phyloP scores from a whole-genome alignment of 352 stramenopile species.

The Lagenidium giganteum region DNA sequence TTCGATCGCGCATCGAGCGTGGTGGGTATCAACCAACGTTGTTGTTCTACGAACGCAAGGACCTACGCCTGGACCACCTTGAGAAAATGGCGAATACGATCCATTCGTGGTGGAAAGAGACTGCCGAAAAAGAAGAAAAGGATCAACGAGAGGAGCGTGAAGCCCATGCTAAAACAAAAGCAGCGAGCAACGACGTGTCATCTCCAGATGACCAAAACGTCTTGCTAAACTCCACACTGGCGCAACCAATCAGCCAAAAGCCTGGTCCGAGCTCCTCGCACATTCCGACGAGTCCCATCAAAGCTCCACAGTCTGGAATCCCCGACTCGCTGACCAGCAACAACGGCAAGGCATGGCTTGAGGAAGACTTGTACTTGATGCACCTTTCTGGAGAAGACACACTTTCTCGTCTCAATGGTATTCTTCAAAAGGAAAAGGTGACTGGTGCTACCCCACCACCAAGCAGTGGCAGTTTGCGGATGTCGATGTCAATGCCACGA shows the following conservation, averaged over 20 bases:
- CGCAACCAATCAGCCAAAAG: background rate
- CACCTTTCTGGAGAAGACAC: slow-evolving; percentile 62
- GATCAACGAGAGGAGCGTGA: slow-evolving; percentile 12
- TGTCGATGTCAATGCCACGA: slow-evolving; percentile 60
- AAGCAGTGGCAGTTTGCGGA: slow-evolving; percentile 19
- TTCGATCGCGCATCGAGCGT: slow-evolving; percentile 64
- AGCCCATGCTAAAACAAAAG: slow-evolving; percentile 2
- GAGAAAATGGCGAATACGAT: slow-evolving; percentile 64
- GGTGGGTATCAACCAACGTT: slow-evolving; percentile 79
- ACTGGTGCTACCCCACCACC: no score
- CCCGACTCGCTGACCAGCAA: background rate
- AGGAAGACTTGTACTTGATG: slow-evolving; percentile 50
- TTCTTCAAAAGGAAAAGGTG: slow-evolving; percentile 46
- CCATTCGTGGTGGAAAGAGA: slow-evolving; percentile 70
- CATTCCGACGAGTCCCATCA: slow-evolving; percentile 45
- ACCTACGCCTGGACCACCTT: slow-evolving; percentile 52
- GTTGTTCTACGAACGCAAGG: slow-evolving; percentile 78
- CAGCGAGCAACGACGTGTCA: slow-evolving; percentile 3
- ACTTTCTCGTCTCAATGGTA: slow-evolving; percentile 53
- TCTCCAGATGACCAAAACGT: no score
- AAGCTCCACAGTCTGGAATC: slow-evolving; percentile 9
- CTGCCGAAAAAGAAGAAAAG: slow-evolving; percentile 23
- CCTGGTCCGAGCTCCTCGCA: slow-evolving; percentile 3
- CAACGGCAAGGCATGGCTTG: slow-evolving; percentile 22
- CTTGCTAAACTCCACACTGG: background rate